Base-by-base conservation (phyloP, 331 rosid species). In the Malus hybrid region DNA sequence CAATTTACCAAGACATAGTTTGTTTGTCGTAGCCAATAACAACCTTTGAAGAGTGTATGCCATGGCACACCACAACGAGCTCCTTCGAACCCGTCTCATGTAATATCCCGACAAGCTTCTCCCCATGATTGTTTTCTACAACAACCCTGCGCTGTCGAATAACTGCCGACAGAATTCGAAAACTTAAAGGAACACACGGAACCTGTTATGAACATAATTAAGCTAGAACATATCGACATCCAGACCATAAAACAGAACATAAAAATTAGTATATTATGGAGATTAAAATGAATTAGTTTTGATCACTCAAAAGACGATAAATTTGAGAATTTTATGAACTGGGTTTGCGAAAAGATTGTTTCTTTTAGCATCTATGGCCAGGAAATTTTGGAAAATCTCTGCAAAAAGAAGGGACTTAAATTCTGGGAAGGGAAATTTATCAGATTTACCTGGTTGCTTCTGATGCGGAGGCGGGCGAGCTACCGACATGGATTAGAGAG, bases 11-110 rank as follows among this genome's bases (percentile, higher is more conserved):
- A 28, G n/a, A 62, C 67, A 62, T 6, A 62, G 36, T 42, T 62
- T 62, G 67, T 14, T 29, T 69, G 63, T 19, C 50, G 76, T 24
- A 65, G 34, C 18, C 0, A 57, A 70, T 9, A 72, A 90, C 98
- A 72, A 91, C 98, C 98, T 91, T 94, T 39, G 88, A 86, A 79
- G 98, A 90, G 69, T 84, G 94, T 7, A 94, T 83, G 75, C 98
- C 98, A 77, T 94, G 98, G 86, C 95, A 91, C 33, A 91, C 32
- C 46, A 94, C 83, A 74, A 86, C 92, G 27, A 94, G 90, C 80
- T 80, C 76, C 71, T 78, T 68, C 55, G 96, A 91, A 54, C 90
- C 78, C 1, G 89, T 83, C 55, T 85, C 89, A 48, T 88, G 97
- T 67, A 94, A 87, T 71, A 88, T 85, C n/a, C 98, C 98, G 10